A percentile compares a stretch with the other conserved stretches of the same genome.
Conservation (phyloP, 768 basidiomycete genomes). For the Artomyces pyxidatus region DNA sequence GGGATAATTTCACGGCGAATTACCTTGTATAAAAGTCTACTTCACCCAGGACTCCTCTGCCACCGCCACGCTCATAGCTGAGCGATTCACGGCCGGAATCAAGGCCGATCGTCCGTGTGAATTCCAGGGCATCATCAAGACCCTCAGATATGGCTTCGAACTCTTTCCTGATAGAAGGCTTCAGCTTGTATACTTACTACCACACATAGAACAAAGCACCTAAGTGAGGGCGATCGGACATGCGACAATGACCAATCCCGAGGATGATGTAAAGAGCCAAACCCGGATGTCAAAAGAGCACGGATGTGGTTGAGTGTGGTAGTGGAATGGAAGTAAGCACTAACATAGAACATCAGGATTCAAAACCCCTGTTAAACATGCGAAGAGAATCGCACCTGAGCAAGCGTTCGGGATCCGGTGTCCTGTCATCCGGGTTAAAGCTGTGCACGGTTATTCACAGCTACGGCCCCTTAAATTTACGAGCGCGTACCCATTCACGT, state of each 20-base stretch:
- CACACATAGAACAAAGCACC: slow-evolving; percentile 28
- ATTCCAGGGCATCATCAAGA: slow-evolving; percentile 88
- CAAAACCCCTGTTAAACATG: neutral
- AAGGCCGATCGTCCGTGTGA: slow-evolving; percentile 81
- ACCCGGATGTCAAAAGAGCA: slow-evolving; percentile 81
- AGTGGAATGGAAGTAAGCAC: slow-evolving; percentile 94
- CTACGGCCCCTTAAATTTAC: neutral
- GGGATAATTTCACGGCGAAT: slow-evolving; percentile 10
- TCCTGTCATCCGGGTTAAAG: slow-evolving; percentile 67
- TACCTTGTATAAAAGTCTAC: slow-evolving; percentile 93
- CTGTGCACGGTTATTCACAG: slow-evolving; percentile 26
- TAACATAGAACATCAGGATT: slow-evolving; percentile 20
- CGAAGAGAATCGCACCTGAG: slow-evolving; percentile 43
- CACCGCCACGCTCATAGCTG: slow-evolving; percentile 66
- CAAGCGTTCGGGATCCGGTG: slow-evolving; percentile 84
- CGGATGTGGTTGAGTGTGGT: slow-evolving; percentile 92
- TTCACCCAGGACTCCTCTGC: slow-evolving; percentile 65
- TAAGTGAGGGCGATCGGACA: slow-evolving; percentile 74
- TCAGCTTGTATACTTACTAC: too few relatives aligned
- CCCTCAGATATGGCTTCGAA: slow-evolving; percentile 82
- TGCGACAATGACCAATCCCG: slow-evolving; percentile 88
- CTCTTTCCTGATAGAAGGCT: slow-evolving; percentile 56
- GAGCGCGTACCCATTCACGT: slow-evolving; percentile 73
- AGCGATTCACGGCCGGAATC: slow-evolving; percentile 36
- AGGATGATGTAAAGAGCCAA: slow-evolving; percentile 88